A percentile compares a stretch with the other conserved stretches of the same genome.
These are phyloP conservation scores for Batrachochytrium dendrobatidis DNA, from an alignment of 371 early-diverging fungal species.

Conservation along the genomic window DNA sequence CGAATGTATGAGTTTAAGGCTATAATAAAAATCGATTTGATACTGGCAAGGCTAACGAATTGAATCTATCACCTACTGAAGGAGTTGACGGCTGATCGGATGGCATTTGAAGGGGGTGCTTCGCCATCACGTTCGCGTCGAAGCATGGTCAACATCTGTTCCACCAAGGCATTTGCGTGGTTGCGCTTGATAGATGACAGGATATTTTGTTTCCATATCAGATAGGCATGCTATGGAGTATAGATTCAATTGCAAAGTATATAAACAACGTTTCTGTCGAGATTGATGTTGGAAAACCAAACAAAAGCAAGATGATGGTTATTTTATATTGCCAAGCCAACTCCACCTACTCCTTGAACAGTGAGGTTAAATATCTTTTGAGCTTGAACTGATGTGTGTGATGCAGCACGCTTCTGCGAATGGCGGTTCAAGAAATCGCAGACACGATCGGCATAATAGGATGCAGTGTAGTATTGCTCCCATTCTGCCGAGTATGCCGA, in stretches of 20 bases:
- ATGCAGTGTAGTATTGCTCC: slow-evolving; percentile 58
- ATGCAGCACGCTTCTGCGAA: slow-evolving; percentile 10
- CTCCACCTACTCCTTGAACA: slow-evolving; percentile 61
- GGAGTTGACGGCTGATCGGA: slow-evolving; percentile 41
- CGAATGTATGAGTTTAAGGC: neutral
- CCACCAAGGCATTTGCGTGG: slow-evolving; percentile 58
- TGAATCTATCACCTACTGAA: slow-evolving; percentile 6
- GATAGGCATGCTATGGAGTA: slow-evolving; percentile 52
- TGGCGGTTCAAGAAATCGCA: slow-evolving; percentile 72
- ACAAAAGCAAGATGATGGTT: neutral
- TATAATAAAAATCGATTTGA: too few species aligned
- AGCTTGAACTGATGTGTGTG: neutral
- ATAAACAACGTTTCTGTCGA: slow-evolving; percentile 2
- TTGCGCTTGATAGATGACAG: slow-evolving; percentile 52
- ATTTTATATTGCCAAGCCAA: slow-evolving; percentile 4
- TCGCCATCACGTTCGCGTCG: slow-evolving; percentile 63
- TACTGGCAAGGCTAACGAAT: slow-evolving; percentile 5
- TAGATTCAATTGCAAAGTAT: neutral
- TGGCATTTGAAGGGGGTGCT: slow-evolving; percentile 39
- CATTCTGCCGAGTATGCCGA: slow-evolving; percentile 67
- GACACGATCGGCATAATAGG: slow-evolving; percentile 52
- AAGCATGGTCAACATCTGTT: slow-evolving; percentile 64
- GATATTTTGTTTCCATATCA: slow-evolving; percentile 67
- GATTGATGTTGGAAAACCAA: neutral
- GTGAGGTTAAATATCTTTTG: slow-evolving; percentile 32